A percentile compares a stretch with the other conserved stretches of the same genome.
These are phyloP conservation scores for Calonectria hongkongensis DNA, from an alignment of 2,329 filamentous ascomycete genomes.

Conservation along the genomic window DNA sequence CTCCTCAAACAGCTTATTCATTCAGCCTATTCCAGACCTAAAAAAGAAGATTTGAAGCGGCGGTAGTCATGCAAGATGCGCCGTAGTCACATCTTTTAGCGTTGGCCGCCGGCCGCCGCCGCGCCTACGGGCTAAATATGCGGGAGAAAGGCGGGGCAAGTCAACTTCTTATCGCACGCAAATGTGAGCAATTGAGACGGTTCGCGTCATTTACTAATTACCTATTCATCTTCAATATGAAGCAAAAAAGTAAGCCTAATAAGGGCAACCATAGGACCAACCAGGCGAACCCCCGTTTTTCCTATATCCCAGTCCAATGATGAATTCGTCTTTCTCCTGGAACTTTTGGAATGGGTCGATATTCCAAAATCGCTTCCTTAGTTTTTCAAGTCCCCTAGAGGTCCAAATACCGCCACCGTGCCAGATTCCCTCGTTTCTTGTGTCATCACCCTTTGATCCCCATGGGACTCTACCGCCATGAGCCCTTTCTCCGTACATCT, in stretches of 20 bases:
- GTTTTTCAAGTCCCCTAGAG: neutral
- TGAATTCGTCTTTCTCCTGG: neutral
- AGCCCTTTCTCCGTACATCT: neutral
- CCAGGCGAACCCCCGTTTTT: neutral
- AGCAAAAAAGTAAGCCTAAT: too few relatives aligned
- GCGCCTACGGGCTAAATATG: conserved; percentile 16
- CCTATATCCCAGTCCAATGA: neutral
- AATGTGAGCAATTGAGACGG: conserved; percentile 10
- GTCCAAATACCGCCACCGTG: neutral
- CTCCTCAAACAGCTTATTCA: neutral
- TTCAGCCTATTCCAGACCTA: neutral
- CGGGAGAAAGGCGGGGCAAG: neutral
- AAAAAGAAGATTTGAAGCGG: neutral
- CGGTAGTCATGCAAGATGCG: conserved; percentile 1
- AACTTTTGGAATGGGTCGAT: neutral
- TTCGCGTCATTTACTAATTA: neutral
- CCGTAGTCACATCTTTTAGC: conserved; percentile 4
- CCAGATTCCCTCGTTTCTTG: neutral
- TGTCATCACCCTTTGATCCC: neutral
- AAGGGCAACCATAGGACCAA: too few relatives aligned
- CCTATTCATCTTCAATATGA: too few relatives aligned
- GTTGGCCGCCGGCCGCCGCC: conserved; percentile 26
- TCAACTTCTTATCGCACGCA: conserved; percentile 10
- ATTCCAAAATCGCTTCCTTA: neutral
- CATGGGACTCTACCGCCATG: neutral